Evolutionary conservation across 2,329 filamentous ascomycete genomes (phyloP).

Genomic region (Aspergillus pseudoglaucus): DNA sequence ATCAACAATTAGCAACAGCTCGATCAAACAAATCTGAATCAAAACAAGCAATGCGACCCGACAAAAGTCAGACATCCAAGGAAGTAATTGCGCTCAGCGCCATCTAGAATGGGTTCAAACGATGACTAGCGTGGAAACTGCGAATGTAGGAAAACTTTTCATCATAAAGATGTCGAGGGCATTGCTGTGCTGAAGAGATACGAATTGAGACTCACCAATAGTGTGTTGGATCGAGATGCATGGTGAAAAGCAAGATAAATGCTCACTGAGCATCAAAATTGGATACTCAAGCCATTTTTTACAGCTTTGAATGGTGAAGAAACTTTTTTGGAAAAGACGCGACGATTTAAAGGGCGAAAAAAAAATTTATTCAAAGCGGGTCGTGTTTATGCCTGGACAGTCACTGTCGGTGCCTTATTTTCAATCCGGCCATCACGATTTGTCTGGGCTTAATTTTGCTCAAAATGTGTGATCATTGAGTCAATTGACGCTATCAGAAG

Average conservation of each 20-base stretch:
- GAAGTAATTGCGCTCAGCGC: slow-evolving; percentile 11
- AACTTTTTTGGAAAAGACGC: neutral
- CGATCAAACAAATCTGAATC: neutral
- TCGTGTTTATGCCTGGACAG: neutral
- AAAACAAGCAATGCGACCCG: neutral
- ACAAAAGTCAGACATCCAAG: slow-evolving; percentile 11
- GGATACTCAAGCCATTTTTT: neutral
- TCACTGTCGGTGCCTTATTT: neutral
- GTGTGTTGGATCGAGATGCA: neutral
- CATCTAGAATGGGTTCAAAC: slow-evolving; percentile 8
- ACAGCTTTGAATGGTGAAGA: neutral
- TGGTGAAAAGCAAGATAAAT: neutral
- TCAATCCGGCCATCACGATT: slow-evolving; percentile 2
- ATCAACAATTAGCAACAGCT: slow-evolving; percentile 1
- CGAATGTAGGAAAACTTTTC: slow-evolving; percentile 12
- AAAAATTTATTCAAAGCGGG: slow-evolving; percentile 3
- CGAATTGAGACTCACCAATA: neutral
- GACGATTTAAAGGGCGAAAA: neutral
- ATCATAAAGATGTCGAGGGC: slow-evolving; percentile 2
- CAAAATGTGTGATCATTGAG: too few relatives aligned
- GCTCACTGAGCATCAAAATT: neutral
- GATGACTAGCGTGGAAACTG: slow-evolving; percentile 14
- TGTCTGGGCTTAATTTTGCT: too few relatives aligned
- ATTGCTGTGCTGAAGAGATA: neutral
- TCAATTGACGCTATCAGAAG: too few relatives aligned